These are phyloP conservation scores for Tulasnella sp. DNA, from an alignment of 768 basidiomycete species.

Conservation along the genomic window DNA sequence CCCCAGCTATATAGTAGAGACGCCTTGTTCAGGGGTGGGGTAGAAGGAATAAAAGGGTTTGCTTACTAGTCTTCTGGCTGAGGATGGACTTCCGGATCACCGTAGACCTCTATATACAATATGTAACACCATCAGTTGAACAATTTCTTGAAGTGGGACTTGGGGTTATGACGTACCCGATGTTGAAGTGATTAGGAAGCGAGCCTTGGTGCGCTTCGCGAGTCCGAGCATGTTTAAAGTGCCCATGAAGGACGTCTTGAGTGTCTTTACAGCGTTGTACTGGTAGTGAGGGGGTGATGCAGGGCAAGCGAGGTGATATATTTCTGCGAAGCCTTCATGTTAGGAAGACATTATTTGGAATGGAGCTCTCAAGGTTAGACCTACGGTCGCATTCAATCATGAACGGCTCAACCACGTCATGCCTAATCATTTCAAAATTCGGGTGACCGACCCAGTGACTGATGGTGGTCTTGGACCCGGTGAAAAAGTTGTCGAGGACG, in stretches of 20 bases:
- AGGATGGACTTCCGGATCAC: constrained; percentile 96
- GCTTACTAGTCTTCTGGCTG: constrained; percentile 90
- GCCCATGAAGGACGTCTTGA: constrained; percentile 98
- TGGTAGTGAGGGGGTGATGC: constrained; percentile 97
- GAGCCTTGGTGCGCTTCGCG: constrained; percentile 93
- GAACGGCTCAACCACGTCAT: constrained; percentile 94
- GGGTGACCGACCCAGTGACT: constrained; percentile 96
- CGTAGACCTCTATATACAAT: constrained; percentile 70
- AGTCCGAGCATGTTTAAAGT: constrained; percentile 98
- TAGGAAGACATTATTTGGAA: neutral
- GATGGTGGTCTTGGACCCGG: constrained; percentile 93
- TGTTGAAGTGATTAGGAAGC: constrained; percentile 91
- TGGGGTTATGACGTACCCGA: constrained; percentile 48
- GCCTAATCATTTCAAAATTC: constrained; percentile 96
- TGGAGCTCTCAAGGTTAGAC: constrained; percentile 26
- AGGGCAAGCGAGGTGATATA: constrained; percentile 97
- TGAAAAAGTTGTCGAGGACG: constrained; percentile 98
- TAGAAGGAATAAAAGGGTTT: neutral
- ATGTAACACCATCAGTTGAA: neutral
- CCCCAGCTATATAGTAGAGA: constrained; percentile 59
- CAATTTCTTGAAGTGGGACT: neutral
- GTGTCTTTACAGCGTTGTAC: constrained; percentile 93
- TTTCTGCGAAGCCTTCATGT: constrained; percentile 43
- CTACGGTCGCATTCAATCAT: constrained; percentile 97
- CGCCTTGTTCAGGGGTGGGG: constrained; percentile 17